Conservation (phyloP, 2,329 filamentous ascomycete genomes). For the Stenocarpella maydis region DNA sequence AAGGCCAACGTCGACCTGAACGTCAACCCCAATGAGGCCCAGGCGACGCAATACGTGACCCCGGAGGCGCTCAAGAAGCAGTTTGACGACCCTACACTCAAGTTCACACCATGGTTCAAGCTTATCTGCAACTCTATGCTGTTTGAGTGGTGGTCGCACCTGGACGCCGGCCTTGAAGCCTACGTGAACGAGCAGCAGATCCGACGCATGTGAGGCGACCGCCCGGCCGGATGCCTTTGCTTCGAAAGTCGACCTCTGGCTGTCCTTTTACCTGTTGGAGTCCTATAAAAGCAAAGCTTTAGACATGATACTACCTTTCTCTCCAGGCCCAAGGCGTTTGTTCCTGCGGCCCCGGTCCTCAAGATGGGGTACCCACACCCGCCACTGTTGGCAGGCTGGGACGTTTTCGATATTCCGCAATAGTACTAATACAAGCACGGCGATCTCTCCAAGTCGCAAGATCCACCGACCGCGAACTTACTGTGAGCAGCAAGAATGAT, state of each 20-base stretch:
- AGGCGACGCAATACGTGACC: conserved; percentile 84
- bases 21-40: conserved; percentile 87
- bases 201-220: conserved; percentile 72
- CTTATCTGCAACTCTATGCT: conserved; percentile 98
- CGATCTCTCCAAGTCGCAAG: neutral
- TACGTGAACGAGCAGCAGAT: conserved; percentile 89
- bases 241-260: neutral
- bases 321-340: conserved; percentile 1
- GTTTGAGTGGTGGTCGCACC: conserved; percentile 94
- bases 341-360: neutral
- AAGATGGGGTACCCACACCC: conserved; percentile 26
- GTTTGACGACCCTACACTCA: conserved; percentile 81
- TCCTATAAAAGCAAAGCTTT: conserved; percentile 1
- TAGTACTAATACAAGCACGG: conserved; percentile 27
- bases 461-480: too few relatives aligned
- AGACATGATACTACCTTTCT: conserved; percentile 8
- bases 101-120: conserved; percentile 99
- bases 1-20: conserved; percentile 88
- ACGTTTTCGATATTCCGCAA: conserved; percentile 2
- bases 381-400: conserved; percentile 9
- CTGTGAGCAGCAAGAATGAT: neutral
- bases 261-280: neutral
- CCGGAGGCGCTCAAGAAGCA: conserved; percentile 83
- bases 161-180: conserved; percentile 82
- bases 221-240: neutral